Base-by-base conservation (phyloP, 345 rosid species). In the Fremontodendron californicum region DNA sequence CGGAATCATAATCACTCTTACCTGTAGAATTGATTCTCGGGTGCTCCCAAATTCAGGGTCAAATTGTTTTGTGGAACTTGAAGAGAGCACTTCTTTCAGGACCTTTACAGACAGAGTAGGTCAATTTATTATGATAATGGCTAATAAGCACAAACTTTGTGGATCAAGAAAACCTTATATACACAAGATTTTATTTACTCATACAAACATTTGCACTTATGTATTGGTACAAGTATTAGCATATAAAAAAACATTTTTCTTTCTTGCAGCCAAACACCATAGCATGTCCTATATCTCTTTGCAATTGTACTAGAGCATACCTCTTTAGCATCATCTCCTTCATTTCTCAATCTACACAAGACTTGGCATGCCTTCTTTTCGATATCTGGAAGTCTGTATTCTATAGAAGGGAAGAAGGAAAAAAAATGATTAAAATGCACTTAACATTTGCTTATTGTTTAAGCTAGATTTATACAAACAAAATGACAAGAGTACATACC, bases 11-110 rank as follows among this genome's bases (percentile, higher is more conserved):
- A 46, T 64, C 74, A 75, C 11, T 72, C 78, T 82, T 75, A 93
- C 95, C 90, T 93, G 93, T 80, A 93, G 95, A 85, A 93, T 81
- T 33, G 92, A 86, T 74, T 91, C 95, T 58, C 94, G 89, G 45
- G 90, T 85, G 71, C 88, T 73, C 52, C 89, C 87, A 78, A 91
- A 91, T 75, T 91, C 93, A 54, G 88, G 82, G 65, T 89, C 89
- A 49, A 81, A 75, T 79, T 82, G 81, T 52, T 83, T 86, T 54
- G 83, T 64, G 61, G 78, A 78, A 81, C 71, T 85, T 67, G 88
- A 84, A 63, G 89, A 81, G 73, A 93, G 83, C 67, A 83, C 89
- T 77, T 85, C 91, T 78, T 78, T 88, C 84, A 93, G 76, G 76
- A 75, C 91, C 97, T 92, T 83, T 72, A 57, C 79, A 72, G 25